phyloP scores from a whole-genome alignment of 1,284 basidiomycete genomes.

The Marasmius oreades region DNA sequence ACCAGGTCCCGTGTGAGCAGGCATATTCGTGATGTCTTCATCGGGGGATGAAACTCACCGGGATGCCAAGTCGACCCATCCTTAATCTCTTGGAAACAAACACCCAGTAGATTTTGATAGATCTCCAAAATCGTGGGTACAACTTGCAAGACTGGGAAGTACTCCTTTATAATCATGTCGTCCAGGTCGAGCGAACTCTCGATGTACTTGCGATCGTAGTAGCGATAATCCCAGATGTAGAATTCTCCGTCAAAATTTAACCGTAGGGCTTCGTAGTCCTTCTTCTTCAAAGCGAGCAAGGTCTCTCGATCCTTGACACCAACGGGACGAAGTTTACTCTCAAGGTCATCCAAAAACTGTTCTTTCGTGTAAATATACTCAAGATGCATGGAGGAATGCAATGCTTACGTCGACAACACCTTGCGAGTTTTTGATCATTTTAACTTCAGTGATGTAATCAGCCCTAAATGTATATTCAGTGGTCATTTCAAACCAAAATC shows the following conservation, averaged over 20 bases:
- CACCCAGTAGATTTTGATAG: constrained; percentile 76
- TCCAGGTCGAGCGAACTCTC: constrained; percentile 68
- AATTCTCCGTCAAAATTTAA: constrained; percentile 66
- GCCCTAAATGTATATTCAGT: constrained; percentile 37
- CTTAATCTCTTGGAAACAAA: constrained; percentile 66
- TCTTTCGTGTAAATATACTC: not conserved
- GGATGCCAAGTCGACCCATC: constrained; percentile 66
- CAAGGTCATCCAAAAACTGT: constrained; percentile 69
- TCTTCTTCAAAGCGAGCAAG: constrained; percentile 69
- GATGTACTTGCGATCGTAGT: constrained; percentile 70
- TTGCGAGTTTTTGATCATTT: constrained; percentile 76
- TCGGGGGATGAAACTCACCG: constrained; percentile 38
- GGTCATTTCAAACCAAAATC: not conserved
- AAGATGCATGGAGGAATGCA: not conserved
- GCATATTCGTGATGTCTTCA: not conserved
- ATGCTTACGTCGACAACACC: constrained; percentile 47
- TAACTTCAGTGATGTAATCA: constrained; percentile 76
- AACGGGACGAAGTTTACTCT: constrained; percentile 69
- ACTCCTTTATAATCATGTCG: constrained; percentile 76
- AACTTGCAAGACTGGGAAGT: constrained; percentile 80
- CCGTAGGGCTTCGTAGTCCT: constrained; percentile 58
- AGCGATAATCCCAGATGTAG: constrained; percentile 69
- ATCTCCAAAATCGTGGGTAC: constrained; percentile 77
- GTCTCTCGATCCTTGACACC: constrained; percentile 61
- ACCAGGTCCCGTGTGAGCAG: constrained; percentile 1